phyloP scores from a whole-genome alignment of 1,139 yeast species.

The Saccharomyces hybrid region DNA sequence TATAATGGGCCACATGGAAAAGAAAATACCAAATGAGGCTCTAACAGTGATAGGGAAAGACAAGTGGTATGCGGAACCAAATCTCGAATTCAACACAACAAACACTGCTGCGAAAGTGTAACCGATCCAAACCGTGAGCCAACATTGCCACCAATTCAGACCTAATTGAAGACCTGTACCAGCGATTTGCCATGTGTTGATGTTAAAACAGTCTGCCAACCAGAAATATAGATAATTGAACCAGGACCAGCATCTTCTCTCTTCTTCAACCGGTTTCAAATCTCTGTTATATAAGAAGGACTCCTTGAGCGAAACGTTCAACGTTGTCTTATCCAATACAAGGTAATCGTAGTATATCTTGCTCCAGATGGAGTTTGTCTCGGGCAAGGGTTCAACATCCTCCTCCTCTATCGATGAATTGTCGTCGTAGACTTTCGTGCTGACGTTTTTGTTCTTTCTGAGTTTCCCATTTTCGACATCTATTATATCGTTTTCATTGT shows the following conservation, averaged over 20 bases:
- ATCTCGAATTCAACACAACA: slow-evolving; percentile 56
- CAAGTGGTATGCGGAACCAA: slow-evolving; percentile 66
- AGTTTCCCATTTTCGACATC: neutral
- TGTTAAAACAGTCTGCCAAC: slow-evolving; percentile 80
- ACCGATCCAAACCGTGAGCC: slow-evolving; percentile 78
- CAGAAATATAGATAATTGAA: slow-evolving; percentile 69
- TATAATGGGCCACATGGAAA: slow-evolving; percentile 69
- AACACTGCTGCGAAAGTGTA: slow-evolving; percentile 54
- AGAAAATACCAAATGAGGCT: slow-evolving; percentile 68
- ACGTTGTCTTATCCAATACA: slow-evolving; percentile 22
- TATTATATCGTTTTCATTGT: neutral
- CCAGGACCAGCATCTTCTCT: slow-evolving; percentile 72
- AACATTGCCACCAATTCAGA: slow-evolving; percentile 80
- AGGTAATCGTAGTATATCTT: slow-evolving; percentile 17
- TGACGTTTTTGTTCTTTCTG: neutral
- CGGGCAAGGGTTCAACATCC: slow-evolving; percentile 2
- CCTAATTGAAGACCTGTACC: slow-evolving; percentile 71
- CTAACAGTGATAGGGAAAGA: slow-evolving; percentile 73
- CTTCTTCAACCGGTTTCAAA: slow-evolving; percentile 57
- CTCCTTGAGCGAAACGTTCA: slow-evolving; percentile 32
- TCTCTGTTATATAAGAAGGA: slow-evolving; percentile 63
- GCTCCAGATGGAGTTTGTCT: slow-evolving; percentile 16
- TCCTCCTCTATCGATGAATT: slow-evolving; percentile 7
- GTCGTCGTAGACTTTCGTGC: slow-evolving; percentile 2
- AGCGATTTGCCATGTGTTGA: slow-evolving; percentile 86